Evolutionary conservation across 345 rosid species (phyloP).

Genomic region (Lepidium africanum): DNA sequence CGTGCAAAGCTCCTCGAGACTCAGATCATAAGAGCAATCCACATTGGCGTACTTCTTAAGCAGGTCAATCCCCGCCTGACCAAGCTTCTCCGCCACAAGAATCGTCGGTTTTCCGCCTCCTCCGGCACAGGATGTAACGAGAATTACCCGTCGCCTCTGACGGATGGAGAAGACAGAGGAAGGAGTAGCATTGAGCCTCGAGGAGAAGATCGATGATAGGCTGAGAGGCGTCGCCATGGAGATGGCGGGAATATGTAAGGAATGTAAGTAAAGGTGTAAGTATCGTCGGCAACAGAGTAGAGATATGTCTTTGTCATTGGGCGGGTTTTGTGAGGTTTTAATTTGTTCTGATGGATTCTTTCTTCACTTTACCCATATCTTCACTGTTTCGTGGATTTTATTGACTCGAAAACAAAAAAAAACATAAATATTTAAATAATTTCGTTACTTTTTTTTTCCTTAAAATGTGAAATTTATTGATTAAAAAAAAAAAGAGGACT

Average conservation of each 20-base stretch:
- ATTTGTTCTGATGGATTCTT: slow-evolving; percentile 3
- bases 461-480: no score
- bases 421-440: neutral
- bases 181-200: slow-evolving; percentile 23
- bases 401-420: neutral
- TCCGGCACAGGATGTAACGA: slow-evolving; percentile 26
- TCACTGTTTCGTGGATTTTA: slow-evolving; percentile 2
- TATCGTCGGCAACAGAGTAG: slow-evolving; percentile 7
- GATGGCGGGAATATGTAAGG: neutral
- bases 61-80: slow-evolving; percentile 34
- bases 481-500: no score
- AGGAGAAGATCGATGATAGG: slow-evolving; percentile 32
- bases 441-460: no score
- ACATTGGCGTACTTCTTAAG: slow-evolving; percentile 38
- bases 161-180: slow-evolving; percentile 28
- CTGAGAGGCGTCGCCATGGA: slow-evolving; percentile 23
- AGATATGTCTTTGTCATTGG: slow-evolving; percentile 1
- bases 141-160: slow-evolving; percentile 12
- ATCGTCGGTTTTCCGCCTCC: slow-evolving; percentile 44
- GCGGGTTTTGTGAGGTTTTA: slow-evolving; percentile 28
- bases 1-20: slow-evolving; percentile 47
- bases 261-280: slow-evolving; percentile 23
- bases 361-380: slow-evolving; percentile 11
- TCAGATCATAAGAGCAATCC: slow-evolving; percentile 47
- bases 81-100: slow-evolving; percentile 49